Percentiles rank a stretch among this genome's conserved stretches.
Conservation (phyloP, 495 filamentous ascomycete species). For the Hapsidospora chrysogenum region DNA sequence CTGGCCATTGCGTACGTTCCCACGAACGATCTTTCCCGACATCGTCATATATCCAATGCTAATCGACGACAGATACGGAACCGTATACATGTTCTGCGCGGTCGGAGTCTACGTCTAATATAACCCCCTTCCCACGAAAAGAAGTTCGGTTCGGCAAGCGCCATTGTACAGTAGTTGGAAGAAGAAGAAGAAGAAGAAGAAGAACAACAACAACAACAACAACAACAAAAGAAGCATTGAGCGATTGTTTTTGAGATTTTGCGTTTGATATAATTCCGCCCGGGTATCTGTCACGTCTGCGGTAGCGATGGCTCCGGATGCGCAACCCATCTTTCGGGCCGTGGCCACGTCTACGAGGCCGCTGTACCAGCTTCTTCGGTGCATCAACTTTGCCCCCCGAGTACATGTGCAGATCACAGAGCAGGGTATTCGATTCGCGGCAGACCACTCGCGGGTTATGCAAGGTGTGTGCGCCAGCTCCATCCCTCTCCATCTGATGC, state of each 20-base stretch:
- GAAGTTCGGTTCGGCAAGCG: not conserved
- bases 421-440: conserved; percentile 72
- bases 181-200: conserved; percentile 10
- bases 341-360: conserved; percentile 77
- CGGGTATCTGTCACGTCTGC: not conserved
- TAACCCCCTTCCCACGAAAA: conserved; percentile 12
- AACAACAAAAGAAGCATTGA: not conserved
- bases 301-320: conserved; percentile 2
- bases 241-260: not conserved
- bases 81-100: conserved; percentile 95
- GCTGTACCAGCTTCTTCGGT: conserved; percentile 77
- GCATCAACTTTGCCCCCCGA: conserved; percentile 66
- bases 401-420: conserved; percentile 69
- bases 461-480: conserved; percentile 50
- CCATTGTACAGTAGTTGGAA: conserved; percentile 4
- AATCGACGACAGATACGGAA: conserved; percentile 54
- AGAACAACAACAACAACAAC: no score
- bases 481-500: no score
- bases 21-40: not conserved
- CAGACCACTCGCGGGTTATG: conserved; percentile 70
- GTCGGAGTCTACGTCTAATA: conserved; percentile 93
- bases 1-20: conserved; percentile 68
- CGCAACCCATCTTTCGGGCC: conserved; percentile 53
- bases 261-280: not conserved
- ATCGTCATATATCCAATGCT: conserved; percentile 1